A percentile compares a stretch with the other conserved stretches of the same genome.
Conservation (phyloP, 768 basidiomycete species). For the Phanerodontia chrysosporium region DNA sequence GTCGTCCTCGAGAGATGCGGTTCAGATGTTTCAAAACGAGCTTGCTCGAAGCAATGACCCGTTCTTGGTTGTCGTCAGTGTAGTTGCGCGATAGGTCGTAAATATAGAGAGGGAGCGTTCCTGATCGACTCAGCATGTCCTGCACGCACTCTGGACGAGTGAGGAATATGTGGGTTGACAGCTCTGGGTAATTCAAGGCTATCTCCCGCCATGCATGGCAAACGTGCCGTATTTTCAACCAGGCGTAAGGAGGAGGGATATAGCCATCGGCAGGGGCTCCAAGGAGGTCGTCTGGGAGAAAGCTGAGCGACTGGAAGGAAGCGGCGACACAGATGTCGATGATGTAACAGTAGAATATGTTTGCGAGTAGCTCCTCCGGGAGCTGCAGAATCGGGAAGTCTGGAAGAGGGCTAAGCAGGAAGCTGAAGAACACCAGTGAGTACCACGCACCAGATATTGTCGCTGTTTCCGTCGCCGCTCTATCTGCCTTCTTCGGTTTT, state of each 20-base stretch:
- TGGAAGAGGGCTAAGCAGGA: background rate
- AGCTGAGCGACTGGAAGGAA: background rate
- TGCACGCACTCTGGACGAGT: background rate
- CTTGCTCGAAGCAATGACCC: too few relatives aligned
- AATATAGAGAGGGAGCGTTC: constrained; percentile 9
- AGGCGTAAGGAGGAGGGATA: background rate
- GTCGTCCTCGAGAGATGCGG: background rate
- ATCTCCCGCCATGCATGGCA: constrained; percentile 3
- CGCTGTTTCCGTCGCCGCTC: too few relatives aligned
- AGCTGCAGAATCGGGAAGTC: background rate
- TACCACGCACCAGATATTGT: too few relatives aligned
- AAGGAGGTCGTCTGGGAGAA: background rate
- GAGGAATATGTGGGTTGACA: constrained; percentile 1
- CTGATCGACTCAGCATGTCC: constrained; percentile 3
- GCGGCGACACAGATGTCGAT: background rate
- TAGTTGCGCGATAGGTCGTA: background rate
- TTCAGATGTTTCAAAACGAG: too few relatives aligned
- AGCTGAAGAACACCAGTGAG: too few relatives aligned
- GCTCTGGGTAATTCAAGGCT: background rate
- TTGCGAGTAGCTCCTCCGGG: background rate
- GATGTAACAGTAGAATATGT: background rate
- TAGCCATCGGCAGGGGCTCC: background rate
- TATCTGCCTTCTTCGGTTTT: too few relatives aligned
- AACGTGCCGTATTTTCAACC: constrained; percentile 5
- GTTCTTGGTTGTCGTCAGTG: too few relatives aligned